Evolutionary conservation across 2,329 filamentous ascomycete species (phyloP).

Genomic region (Fusarium keratoplasticum): DNA sequence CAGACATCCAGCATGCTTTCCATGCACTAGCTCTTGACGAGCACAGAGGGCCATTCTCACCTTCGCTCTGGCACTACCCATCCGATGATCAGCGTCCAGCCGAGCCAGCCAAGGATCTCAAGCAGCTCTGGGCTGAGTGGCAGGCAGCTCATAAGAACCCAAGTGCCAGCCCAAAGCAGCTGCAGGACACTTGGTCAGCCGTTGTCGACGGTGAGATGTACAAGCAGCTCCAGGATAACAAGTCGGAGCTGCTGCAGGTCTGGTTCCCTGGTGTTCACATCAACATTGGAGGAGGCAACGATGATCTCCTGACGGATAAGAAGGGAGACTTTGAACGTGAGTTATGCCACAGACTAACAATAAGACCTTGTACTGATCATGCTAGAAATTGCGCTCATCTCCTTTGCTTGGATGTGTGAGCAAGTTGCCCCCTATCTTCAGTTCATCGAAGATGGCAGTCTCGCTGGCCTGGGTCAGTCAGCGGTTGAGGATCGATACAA

Average conservation of each 20-base stretch:
- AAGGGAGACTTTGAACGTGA: constrained; percentile 43
- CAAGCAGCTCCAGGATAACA: constrained; percentile 17
- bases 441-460: constrained; percentile 19
- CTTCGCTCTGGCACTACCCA: constrained; percentile 46
- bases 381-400: constrained; percentile 41
- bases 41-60: constrained; percentile 50
- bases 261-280: constrained; percentile 45
- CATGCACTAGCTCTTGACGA: constrained; percentile 68
- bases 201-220: constrained; percentile 37
- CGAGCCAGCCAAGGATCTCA: constrained; percentile 11
- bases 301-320: constrained; percentile 32
- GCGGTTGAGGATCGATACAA: constrained; percentile 36
- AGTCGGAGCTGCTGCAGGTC: constrained; percentile 38
- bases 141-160: constrained; percentile 13
- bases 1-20: constrained; percentile 63
- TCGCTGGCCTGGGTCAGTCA: constrained; percentile 23
- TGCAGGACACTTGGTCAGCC: constrained; percentile 26
- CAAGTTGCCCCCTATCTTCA: constrained; percentile 36
- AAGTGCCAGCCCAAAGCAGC: constrained; percentile 13
- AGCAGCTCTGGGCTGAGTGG: constrained; percentile 28
- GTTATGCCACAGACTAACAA: neutral
- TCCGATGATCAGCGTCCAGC: constrained; percentile 6
- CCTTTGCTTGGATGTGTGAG: constrained; percentile 44
- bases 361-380: neutral
- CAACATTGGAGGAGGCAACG: constrained; percentile 42